These are phyloP conservation scores for Sclerotinia nivalis DNA, from an alignment of 2,329 filamentous ascomycete genomes.

Conservation along the genomic window DNA sequence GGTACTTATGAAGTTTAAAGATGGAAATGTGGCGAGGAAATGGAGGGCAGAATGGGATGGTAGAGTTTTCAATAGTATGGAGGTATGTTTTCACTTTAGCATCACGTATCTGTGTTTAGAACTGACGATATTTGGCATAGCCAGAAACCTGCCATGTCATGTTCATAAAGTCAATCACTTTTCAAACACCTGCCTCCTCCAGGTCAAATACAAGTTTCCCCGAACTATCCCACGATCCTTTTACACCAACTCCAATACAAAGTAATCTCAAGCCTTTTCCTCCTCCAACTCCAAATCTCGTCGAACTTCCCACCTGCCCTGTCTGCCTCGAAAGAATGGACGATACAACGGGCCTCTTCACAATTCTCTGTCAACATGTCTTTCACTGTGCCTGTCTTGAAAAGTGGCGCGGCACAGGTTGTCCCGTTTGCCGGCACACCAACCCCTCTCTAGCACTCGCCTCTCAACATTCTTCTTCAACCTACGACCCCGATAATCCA, in stretches of 20 bases:
- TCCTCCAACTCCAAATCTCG: constrained; percentile 73
- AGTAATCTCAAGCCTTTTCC: constrained; percentile 57
- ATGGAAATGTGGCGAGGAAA: constrained; percentile 68
- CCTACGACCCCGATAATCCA: constrained; percentile 51
- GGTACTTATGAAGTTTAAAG: constrained; percentile 91
- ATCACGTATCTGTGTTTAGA: background rate
- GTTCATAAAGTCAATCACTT: constrained; percentile 89
- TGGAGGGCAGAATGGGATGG: constrained; percentile 92
- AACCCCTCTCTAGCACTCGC: constrained; percentile 53
- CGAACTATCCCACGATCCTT: constrained; percentile 63
- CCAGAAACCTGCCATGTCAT: constrained; percentile 94
- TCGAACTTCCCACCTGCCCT: constrained; percentile 92
- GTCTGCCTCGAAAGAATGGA: constrained; percentile 98
- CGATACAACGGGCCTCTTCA: constrained; percentile 90
- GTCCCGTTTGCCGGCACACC: constrained; percentile 92
- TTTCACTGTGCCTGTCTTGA: constrained; percentile 96
- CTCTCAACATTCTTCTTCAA: constrained; percentile 32
- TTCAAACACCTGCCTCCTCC: constrained; percentile 52
- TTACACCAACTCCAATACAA: constrained; percentile 55
- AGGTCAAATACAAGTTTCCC: constrained; percentile 50
- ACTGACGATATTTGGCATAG: constrained; percentile 46
- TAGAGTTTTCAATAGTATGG: constrained; percentile 87
- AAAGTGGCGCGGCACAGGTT: constrained; percentile 93
- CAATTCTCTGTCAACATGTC: constrained; percentile 94
- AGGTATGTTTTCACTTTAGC: constrained; percentile 55